Percentiles rank a stretch among this genome's conserved stretches.
phyloP scores from a whole-genome alignment of 257 asterid genomes.

The Solanum etuberosum region DNA sequence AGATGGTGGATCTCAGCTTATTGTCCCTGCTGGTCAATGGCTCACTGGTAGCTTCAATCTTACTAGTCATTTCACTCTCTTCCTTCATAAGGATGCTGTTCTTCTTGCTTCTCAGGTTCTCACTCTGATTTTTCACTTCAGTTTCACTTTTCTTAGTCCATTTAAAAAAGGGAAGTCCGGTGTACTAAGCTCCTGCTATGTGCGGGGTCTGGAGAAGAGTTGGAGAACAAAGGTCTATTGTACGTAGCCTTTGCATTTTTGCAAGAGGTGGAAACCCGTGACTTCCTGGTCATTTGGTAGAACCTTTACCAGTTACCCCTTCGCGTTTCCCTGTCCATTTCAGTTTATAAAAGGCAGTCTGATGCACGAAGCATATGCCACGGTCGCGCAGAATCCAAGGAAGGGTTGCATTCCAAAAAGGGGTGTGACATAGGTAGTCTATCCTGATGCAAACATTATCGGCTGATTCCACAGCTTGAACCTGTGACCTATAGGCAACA shows the following conservation, averaged over 20 bases:
- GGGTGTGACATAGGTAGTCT: background rate
- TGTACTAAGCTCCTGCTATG: background rate
- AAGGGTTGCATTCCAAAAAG: background rate
- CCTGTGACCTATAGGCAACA: background rate
- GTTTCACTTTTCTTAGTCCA: background rate
- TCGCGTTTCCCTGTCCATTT: background rate
- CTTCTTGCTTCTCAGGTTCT: slow-evolving; percentile 11
- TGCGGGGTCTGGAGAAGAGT: background rate
- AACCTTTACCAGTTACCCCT: background rate
- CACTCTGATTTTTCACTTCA: background rate
- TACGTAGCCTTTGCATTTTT: background rate
- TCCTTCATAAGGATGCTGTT: slow-evolving; percentile 16
- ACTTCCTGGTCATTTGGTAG: background rate
- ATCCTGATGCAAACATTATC: background rate
- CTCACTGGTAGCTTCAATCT: slow-evolving; percentile 23
- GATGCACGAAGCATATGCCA: background rate
- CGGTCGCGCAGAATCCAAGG: background rate
- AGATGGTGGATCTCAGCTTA: slow-evolving; percentile 19
- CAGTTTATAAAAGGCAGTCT: background rate
- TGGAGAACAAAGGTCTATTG: background rate
- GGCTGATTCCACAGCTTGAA: background rate
- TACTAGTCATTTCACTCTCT: slow-evolving; percentile 22
- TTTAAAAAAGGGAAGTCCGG: background rate
- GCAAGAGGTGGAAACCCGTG: background rate
- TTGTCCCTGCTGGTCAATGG: slow-evolving; percentile 21